Base-by-base conservation (phyloP, 108 stramenopile genomes). In the Nannochloropsis granulata region DNA sequence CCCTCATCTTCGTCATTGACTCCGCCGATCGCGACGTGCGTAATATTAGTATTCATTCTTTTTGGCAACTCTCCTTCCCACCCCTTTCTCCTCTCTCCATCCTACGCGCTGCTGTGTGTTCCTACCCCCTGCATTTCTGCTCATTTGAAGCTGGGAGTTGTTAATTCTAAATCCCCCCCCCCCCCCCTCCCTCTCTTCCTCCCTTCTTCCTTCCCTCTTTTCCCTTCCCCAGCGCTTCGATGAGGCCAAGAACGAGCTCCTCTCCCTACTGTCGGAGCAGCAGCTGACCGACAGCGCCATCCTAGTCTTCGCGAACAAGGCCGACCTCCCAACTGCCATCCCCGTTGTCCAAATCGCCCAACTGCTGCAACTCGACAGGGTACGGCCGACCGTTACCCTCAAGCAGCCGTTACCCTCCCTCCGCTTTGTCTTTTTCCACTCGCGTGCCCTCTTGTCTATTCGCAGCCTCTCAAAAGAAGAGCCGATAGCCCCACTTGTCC, bases 1-100 rank as follows among this genome's bases (percentile, higher is more conserved):
- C 81, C 21, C 46, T 92, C 34, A 90, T 90, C 44, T 90, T 84
- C 79, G 90, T 90, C 16, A 83, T 90, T 8, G 90, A 90, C 82
- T 25, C 78, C 13, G 24, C 45, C 43, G 90, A 90, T 82, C 78
- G 81, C 23, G 83, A 56, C 80, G 56, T 71, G 7, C 56, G 56
- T 71, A n/a, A 34, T 34, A 34, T 34, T 71, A 21, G 56, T 0
- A 71, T 16, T 71, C 56, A 71, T 71, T 16, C 56, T 7, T 71
- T 7, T 71, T 71, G 16, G 21, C 8, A 1, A 2, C n/a, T 7
- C 56, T n/a, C n/a, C n/a, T 71, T 8, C 56, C 8, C 56, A 2
- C n/a, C 56, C 56, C 21, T n/a, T 71, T n/a, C 56, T 71, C 56
- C n/a, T 71, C 56, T 2, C 56, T 71, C 56, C 56, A 16, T 71